phyloP scores from a whole-genome alignment of 768 basidiomycete species.

The Panaeolus cyanescens region DNA sequence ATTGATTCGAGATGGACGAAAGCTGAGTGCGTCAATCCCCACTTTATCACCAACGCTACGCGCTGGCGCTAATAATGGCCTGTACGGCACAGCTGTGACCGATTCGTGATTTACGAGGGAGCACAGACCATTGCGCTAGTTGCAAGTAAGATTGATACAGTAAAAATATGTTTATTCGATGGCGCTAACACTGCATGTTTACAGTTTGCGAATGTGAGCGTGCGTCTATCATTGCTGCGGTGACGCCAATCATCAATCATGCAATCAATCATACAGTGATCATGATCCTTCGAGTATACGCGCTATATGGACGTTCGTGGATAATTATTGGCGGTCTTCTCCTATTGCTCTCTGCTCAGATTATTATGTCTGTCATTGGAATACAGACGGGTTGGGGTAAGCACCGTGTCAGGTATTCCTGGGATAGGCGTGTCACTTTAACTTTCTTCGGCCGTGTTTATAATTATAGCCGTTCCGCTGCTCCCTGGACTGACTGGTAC shows the following conservation, averaged over 20 bases:
- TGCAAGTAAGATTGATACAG: constrained; percentile 22
- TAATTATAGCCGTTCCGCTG: constrained; percentile 17
- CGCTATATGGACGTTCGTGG: constrained; percentile 21
- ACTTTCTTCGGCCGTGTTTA: background rate
- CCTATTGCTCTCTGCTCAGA: constrained; percentile 17
- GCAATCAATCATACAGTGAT: no score
- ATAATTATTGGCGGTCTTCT: constrained; percentile 8
- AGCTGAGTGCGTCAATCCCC: constrained; percentile 12
- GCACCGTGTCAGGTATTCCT: background rate
- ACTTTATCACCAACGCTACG: no score
- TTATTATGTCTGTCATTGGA: constrained; percentile 20
- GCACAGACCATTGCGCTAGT: constrained; percentile 21
- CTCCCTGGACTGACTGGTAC: constrained; percentile 19
- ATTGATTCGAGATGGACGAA: constrained; percentile 22
- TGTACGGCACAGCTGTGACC: constrained; percentile 22
- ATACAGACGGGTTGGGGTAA: constrained; percentile 22
- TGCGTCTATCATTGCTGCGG: background rate
- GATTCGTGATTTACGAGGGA: constrained; percentile 26
- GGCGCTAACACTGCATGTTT: background rate
- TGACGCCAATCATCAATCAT: no score
- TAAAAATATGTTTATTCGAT: background rate
- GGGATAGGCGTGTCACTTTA: background rate
- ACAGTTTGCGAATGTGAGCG: constrained; percentile 21
- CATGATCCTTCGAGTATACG: constrained; percentile 29
- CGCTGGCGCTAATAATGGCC: no score